Evolutionary conservation across 1,284 basidiomycete genomes (phyloP), one percentile per base, ranked within the genome.

Genomic region (Coniferiporia sulphurascens): DNA sequence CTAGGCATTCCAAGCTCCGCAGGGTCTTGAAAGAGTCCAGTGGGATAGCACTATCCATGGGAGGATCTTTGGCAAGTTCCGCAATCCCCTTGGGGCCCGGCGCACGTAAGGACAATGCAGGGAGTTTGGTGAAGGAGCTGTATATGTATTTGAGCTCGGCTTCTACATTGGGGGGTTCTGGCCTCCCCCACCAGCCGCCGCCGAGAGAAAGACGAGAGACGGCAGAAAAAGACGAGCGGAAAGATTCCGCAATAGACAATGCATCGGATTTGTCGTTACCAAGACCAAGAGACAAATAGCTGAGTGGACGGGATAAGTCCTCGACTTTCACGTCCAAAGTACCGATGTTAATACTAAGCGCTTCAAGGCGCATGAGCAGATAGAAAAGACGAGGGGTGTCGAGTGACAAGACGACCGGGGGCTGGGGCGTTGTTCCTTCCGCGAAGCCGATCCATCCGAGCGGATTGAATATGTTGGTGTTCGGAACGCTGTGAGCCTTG

Each of bases 311-410:
- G 41, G 86, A 85, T 10, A 87, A 85, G 62, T 76, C 80, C 66
- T 87, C 81, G 57, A 92, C 76, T 45, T 79, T 81, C 62, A 90
- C 83, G 70, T 96, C 93, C 59, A 96, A 79, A n/a, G 86, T 83
- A 55, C 93, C 93, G 38, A 91, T 80, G 53, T 83, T 74, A 58
- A 91, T 75, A 13, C 85, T 87, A 38, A 91, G 72, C 2, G 83
- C 91, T 71, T 96, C 93, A 64, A 95, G 80, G 49, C 91, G 87
- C 73, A 95, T 87, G 58, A 96, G 81, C 63, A 93, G 73, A 72
- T 95, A 96, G 79, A 90, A 93, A 10, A 96, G 81, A 66, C 89
- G 91, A 70, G 93, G 90, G 15, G 82, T 83, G 72, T 94, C 90
- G 65, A 91, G 80, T 7, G 81, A 71, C 51, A 94, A 81, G 10